These are phyloP conservation scores for sorghum (Sorghum bicolor) DNA, from an alignment of 176 grass and related monocot genomes.

Conservation along the genomic window Sorghum_bicolor_NCBIv3 NC_012872.2:10616501-10617000, in stretches of 20 bases:
- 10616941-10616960: not conserved
- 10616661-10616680: slow-evolving; percentile 5
- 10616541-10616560: not conserved
- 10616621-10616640: not conserved
- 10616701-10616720: slow-evolving; percentile 7
- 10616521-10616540: slow-evolving; percentile 15
- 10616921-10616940: not conserved
- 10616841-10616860: no score
- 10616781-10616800: not conserved
- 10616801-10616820: not conserved
- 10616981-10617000: not conserved
- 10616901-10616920: no score
- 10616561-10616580: not conserved
- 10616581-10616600: slow-evolving; percentile 2
- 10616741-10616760: not conserved
- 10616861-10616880: no score
- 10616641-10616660: not conserved
- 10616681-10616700: not conserved
- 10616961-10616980: not conserved
- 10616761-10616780: not conserved
- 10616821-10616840: not conserved
- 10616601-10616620: slow-evolving; percentile 30
- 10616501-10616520: not conserved
- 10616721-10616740: not conserved
- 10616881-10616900: no score